Evolutionary conservation across 2,329 filamentous ascomycete genomes (phyloP).

Genomic region (Colletotrichum lini): DNA sequence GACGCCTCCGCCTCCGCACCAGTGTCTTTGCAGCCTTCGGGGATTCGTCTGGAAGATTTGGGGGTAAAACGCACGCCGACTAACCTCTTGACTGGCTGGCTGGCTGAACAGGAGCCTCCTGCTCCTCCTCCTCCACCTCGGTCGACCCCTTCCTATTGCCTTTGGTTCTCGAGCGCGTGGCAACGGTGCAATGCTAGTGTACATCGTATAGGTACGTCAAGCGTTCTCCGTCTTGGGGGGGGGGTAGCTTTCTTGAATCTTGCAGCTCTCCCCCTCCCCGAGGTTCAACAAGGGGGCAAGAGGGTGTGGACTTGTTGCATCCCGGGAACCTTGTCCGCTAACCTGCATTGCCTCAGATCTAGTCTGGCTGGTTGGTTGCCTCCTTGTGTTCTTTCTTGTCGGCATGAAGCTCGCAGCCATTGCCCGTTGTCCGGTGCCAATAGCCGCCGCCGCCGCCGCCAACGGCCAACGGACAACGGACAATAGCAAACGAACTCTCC

Average conservation of each 20-base stretch:
- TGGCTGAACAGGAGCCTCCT: not conserved
- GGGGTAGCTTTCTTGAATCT: constrained; percentile 22
- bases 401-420: not conserved
- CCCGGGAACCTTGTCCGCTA: constrained; percentile 28
- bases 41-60: constrained; percentile 8
- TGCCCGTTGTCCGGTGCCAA: not conserved
- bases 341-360: constrained; percentile 1
- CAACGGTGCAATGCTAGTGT: constrained; percentile 15
- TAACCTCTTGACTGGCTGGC: not conserved
- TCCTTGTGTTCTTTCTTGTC: not conserved
- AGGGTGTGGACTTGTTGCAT: constrained; percentile 10
- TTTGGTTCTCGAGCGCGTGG: constrained; percentile 20
- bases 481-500: not conserved
- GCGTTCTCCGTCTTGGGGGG: constrained; percentile 10
- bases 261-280: constrained; percentile 5
- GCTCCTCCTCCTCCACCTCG: not conserved
- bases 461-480: constrained; percentile 6
- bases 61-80: constrained; percentile 15
- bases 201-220: constrained; percentile 3
- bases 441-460: not conserved
- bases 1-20: constrained; percentile 15
- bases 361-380: not conserved
- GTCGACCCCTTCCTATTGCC: not conserved
- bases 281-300: not conserved
- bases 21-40: constrained; percentile 30